Evolutionary conservation across 306 rosid species (phyloP).

Genomic region (Ormosia semicastrata): DNA sequence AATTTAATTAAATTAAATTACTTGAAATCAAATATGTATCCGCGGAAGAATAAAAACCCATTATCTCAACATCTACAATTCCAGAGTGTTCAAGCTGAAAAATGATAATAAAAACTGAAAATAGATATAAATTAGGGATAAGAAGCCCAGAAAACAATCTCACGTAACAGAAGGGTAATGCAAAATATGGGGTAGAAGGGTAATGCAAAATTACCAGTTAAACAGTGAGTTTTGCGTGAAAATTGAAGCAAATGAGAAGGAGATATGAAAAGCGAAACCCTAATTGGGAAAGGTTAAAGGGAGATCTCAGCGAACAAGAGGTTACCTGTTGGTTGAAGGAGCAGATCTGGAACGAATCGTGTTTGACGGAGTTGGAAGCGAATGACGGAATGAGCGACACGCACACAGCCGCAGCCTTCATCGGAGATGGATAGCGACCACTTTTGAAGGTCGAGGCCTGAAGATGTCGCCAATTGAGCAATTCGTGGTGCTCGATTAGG

Average conservation of each 20-base stretch:
- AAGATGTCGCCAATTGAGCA: no score
- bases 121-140: conserved; percentile 18
- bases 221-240: neutral
- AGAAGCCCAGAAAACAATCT: neutral
- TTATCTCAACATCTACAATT: no score
- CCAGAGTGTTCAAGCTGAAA: no score
- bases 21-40: no score
- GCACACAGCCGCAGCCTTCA: no score
- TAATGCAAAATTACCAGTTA: neutral
- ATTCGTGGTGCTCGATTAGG: no score
- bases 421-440: no score
- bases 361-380: no score
- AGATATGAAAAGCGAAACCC: neutral
- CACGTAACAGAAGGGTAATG: neutral
- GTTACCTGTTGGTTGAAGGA: neutral
- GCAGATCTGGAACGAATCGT: conserved; percentile 30
- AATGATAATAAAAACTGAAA: neutral
- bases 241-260: neutral
- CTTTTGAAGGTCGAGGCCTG: no score
- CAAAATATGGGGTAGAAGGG: neutral
- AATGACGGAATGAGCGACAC: no score
- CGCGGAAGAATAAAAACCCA: no score
- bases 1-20: no score
- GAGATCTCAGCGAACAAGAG: neutral
- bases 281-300: neutral